Base-by-base conservation (phyloP, 768 basidiomycete species). In the Crepidotus variabilis region DNA sequence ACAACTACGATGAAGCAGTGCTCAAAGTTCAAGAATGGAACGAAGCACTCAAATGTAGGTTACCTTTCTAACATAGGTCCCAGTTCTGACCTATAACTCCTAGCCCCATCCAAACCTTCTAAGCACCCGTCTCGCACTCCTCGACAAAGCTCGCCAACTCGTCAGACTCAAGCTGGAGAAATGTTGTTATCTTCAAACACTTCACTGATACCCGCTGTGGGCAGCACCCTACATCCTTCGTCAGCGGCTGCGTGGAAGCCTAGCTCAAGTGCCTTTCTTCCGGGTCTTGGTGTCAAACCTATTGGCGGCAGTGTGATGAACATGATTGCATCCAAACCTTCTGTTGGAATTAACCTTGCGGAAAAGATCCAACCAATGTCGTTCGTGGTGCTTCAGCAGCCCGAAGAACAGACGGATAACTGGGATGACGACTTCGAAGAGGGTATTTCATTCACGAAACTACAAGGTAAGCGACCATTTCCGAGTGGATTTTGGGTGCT, bases 381-480 rank as follows among this genome's bases (percentile, higher is more conserved):
- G 3, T 86, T 88, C 60, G 52, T 52, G 24, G 81, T 78, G 14
- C 71, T 90, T 21, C 87, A 85, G 57, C 80, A 83, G 21, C 88
- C 88, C 16, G 90, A 94, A 73, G 88, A 92, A 61, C 90, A 92
- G 67, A 90, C 87, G 1, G 94, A 97, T 67, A 96, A 94, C 60
- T 99, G 97, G 97, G 97, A 99, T 65, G 92, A 94, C 60, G 97
- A 99, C 66, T 99, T 99, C 61, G 93, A 94, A 67, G 93, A 92
- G 61, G 93, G 89, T 1, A 94, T 94, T 33, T 93, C 92, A 0
- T 83, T 92, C 52, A 84, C 87, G 7, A 96, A 94, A 70, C 69
- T 95, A 28, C 89, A 88, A 75, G 86, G 80, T 80, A 34, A 18
- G 67, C 60, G 0, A 52, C 35, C 14, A 16, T 57, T 21, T 34